Evolutionary conservation across 2,329 filamentous ascomycete species (phyloP), one percentile per base, ranked within the genome.

Genomic region (Arthroderma sp.): DNA sequence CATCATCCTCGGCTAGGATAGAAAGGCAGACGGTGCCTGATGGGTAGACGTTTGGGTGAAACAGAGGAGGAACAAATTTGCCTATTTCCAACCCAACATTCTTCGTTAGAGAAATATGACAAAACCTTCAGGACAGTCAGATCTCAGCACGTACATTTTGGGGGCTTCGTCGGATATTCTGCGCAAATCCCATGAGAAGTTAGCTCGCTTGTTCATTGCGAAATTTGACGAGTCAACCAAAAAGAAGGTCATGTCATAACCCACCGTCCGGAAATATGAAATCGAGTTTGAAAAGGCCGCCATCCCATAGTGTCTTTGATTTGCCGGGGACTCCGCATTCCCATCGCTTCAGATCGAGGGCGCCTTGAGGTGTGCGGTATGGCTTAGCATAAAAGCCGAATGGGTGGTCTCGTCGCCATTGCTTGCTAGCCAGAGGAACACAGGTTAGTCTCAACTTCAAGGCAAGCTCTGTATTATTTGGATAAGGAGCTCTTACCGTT

Each of bases 131-230:
- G 7, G 9, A 9, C 35, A 37, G 35, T 47, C 4, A 9, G 41
- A 15, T 47, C 3, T 47, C 19, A 23, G 1, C 6, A n/a, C 86
- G 73, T 82, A 95, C 93, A 98, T 76, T 98, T 98, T 1, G 93
- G 93, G 33, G 93, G 93, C 74, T 98, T 98, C 55, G 94, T 98
- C 15, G 93, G 93, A 72, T 98, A 98, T 68, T 98, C 93, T 95
- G 66, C 62, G 62, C 35, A 49, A 8, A 56, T 4, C 11, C 39
- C n/a, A n/a, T 23, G 13, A 25, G 21, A 47, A 13, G 41, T 47
- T 15, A 47, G 41, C 19, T 21, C 13, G 54, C 3, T 9, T 44
- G 17, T 13, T 44, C 21, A 6, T 6, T 7, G 3, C 28, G 3
- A 31, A 4, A 31, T 31, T 4, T 31, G 7, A 31, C n/a, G n/a